Evolutionary conservation across 2,329 filamentous ascomycete genomes (phyloP).

Genomic region (Cordyceps farinosa): DNA sequence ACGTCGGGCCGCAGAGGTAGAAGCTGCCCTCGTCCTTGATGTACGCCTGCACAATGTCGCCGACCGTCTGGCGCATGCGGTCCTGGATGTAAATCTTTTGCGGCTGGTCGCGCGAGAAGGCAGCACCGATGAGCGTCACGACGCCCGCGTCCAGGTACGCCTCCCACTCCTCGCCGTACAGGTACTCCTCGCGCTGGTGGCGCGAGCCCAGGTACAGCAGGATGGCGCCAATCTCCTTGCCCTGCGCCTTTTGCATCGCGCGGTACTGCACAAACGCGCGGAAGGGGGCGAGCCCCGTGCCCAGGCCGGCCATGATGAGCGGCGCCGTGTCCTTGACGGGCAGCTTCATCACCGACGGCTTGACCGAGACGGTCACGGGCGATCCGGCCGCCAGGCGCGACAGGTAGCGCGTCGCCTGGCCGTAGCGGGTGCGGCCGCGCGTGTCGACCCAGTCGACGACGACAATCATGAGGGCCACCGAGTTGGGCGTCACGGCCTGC

Average conservation of each 20-base stretch:
- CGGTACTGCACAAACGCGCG: constrained; percentile 97
- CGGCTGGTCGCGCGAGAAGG: constrained; percentile 94
- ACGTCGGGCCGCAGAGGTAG: constrained; percentile 96
- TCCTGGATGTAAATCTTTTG: constrained; percentile 99
- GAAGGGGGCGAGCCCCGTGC: constrained; percentile 97
- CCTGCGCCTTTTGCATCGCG: constrained; percentile 95
- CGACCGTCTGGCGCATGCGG: constrained; percentile 84
- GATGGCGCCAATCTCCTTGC: constrained; percentile 89
- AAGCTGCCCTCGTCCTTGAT: constrained; percentile 85
- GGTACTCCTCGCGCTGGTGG: constrained; percentile 96
- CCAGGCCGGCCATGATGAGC: constrained; percentile 98
- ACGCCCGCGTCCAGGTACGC: constrained; percentile 94
- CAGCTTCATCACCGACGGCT: constrained; percentile 99
- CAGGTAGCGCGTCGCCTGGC: constrained; percentile 90
- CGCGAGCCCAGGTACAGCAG: constrained; percentile 95
- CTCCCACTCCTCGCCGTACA: constrained; percentile 99
- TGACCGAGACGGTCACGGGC: constrained; percentile 86
- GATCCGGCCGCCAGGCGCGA: constrained; percentile 70
- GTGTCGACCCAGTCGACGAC: constrained; percentile 94
- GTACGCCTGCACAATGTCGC: constrained; percentile 81
- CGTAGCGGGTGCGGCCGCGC: constrained; percentile 81
- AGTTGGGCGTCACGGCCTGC: constrained; percentile 85
- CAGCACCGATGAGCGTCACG: constrained; percentile 87
- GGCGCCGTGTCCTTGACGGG: constrained; percentile 81
- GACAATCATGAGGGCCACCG: constrained; percentile 93